Base-by-base conservation (phyloP, 306 rosid species). In the Amphicarpaea edgeworthii region DNA sequence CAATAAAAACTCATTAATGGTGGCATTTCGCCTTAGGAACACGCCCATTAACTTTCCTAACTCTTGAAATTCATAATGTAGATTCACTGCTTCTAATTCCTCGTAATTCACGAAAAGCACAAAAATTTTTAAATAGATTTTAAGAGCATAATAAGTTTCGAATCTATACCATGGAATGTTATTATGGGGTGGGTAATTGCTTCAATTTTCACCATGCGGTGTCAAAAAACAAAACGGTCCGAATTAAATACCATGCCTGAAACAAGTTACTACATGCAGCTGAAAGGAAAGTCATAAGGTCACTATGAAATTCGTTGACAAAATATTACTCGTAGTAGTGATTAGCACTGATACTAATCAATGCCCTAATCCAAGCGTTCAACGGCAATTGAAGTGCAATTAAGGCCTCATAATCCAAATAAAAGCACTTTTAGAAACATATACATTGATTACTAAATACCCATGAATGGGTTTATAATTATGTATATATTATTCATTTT, bases 1-100 rank as follows among this genome's bases (percentile, higher is more conserved):
- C 64, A 66, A 72, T 73, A 8, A 77, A 80, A 72, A 17, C 78
- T 54, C 81, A 68, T 73, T 43, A 71, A 82, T 57, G 70, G 4
- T 10, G 70, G 4, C 10, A n/a, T 80, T 60, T 68, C 67, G 60
- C 60, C 81, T 50, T 12, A 65, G 68, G 40, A 60, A 30, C 6
- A 30, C 37, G 37, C 37, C 5, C 37, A 30, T 30, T 30, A 30
- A 30, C 37, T 30, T 30, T 1, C 37, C 5, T 3, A 80, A 73
- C 70, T 53, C 68, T 38, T 73, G 49, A 77, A 81, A 67, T 59
- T 55, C 75, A 77, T 55, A 43, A 43, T 61, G 57, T 42, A 57
- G 59, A 51, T 72, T 50, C 67, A 38, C 42, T 55, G 77, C 66
- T 15, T 46, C 67, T 53, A 73, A 81, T 53, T 72, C 66, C 83